Percentiles rank a stretch among this genome's conserved stretches.
These are phyloP conservation scores for Typha latifolia DNA, from an alignment of 176 grass and related monocot species.

Conservation along the genomic window DNA sequence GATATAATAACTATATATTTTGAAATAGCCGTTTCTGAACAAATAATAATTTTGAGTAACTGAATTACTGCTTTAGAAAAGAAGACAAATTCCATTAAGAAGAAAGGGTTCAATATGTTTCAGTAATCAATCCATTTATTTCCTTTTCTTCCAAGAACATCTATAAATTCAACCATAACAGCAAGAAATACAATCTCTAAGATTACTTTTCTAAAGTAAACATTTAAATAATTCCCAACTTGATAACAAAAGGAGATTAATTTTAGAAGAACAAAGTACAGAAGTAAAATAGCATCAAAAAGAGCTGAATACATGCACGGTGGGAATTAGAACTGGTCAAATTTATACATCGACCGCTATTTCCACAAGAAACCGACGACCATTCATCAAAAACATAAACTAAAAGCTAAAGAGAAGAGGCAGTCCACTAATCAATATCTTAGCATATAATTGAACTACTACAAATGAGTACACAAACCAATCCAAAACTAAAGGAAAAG, in stretches of 20 bases:
- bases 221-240: not conserved
- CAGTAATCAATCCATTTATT: too few relatives aligned
- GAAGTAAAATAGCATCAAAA: not conserved
- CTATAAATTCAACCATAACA: too few relatives aligned
- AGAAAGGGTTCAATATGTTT: too few relatives aligned
- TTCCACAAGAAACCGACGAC: not conserved
- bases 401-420: not conserved
- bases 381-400: conserved; percentile 7
- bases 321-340: not conserved
- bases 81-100: too few relatives aligned
- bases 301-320: not conserved
- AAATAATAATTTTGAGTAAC: not conserved
- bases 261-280: not conserved
- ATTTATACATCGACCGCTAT: not conserved
- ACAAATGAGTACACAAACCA: not conserved
- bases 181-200: too few relatives aligned
- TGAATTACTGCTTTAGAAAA: too few relatives aligned
- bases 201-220: not conserved
- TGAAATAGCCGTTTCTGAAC: not conserved
- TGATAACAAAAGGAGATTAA: not conserved
- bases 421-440: not conserved
- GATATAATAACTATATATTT: not conserved
- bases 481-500: not conserved
- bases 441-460: not conserved
- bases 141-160: too few relatives aligned